These are phyloP conservation scores for Cucurbitaria berberidis DNA, from an alignment of 2,329 filamentous ascomycete species.

Conservation along the genomic window DNA sequence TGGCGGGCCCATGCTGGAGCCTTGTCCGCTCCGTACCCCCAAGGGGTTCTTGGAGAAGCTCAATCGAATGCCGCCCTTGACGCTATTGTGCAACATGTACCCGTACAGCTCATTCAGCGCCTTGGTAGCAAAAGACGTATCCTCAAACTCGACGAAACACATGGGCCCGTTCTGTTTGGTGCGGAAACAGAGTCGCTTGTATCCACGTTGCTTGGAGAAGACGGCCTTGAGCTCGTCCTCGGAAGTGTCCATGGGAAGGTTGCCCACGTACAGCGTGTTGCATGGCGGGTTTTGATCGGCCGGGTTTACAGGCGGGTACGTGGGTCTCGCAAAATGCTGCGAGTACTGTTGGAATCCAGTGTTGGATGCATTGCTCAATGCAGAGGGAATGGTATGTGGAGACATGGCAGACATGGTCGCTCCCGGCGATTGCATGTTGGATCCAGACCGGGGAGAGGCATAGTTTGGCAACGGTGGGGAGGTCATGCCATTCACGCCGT, in stretches of 20 bases:
- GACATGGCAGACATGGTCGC: slow-evolving; percentile 50
- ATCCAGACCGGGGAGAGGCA: slow-evolving; percentile 56
- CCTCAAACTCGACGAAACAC: slow-evolving; percentile 99
- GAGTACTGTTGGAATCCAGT: slow-evolving; percentile 62
- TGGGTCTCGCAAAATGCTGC: slow-evolving; percentile 66
- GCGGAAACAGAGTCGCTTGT: slow-evolving; percentile 92
- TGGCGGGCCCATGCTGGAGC: slow-evolving; percentile 59
- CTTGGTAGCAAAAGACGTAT: slow-evolving; percentile 89
- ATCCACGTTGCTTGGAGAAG: slow-evolving; percentile 91
- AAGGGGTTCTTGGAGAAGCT: slow-evolving; percentile 98
- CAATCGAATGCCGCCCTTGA: slow-evolving; percentile 91
- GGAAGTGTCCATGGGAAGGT: slow-evolving; percentile 87
- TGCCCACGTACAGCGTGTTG: slow-evolving; percentile 98
- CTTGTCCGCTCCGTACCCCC: slow-evolving; percentile 82
- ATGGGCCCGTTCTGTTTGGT: slow-evolving; percentile 96
- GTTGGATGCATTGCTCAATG: slow-evolving; percentile 57
- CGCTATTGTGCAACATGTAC: slow-evolving; percentile 82
- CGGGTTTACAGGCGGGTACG: slow-evolving; percentile 86
- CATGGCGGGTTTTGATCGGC: slow-evolving; percentile 97
- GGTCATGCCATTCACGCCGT: slow-evolving; percentile 51
- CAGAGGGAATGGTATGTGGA: slow-evolving; percentile 64
- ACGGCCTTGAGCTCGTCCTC: slow-evolving; percentile 95
- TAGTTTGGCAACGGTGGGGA: slow-evolving; percentile 64
- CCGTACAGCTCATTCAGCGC: slow-evolving; percentile 90
- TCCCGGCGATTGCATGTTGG: slow-evolving; percentile 59